Percentiles rank a stretch among this genome's conserved stretches.
Evolutionary conservation across 495 filamentous ascomycete genomes (phyloP).

Genomic region (Monascus purpureus): DNA sequence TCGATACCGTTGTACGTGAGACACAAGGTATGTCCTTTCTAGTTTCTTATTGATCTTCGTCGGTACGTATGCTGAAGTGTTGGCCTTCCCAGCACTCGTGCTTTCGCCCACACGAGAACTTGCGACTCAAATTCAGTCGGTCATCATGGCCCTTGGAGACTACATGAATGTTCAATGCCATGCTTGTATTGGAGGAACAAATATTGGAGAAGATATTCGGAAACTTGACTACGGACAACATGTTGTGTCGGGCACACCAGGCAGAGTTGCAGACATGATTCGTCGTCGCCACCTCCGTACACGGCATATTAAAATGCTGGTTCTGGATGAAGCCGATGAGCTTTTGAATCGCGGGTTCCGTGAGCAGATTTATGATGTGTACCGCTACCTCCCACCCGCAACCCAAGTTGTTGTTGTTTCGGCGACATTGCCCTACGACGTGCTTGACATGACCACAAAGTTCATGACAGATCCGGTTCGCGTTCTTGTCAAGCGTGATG

Average conservation of each 20-base stretch:
- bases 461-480: constrained; percentile 99
- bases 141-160: constrained; percentile 92
- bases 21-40: constrained; percentile 47
- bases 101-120: constrained; percentile 97
- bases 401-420: constrained; percentile 98
- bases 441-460: constrained; percentile 97
- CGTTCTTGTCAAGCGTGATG: constrained; percentile 98
- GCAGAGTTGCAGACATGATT: constrained; percentile 98
- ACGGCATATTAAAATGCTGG: constrained; percentile 95
- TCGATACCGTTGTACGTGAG: constrained; percentile 70
- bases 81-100: constrained; percentile 52
- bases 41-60: constrained; percentile 1
- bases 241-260: constrained; percentile 90
- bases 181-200: constrained; percentile 95
- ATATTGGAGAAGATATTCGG: constrained; percentile 92
- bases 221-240: constrained; percentile 95
- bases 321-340: constrained; percentile 96
- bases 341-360: constrained; percentile 84
- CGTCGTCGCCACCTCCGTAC: constrained; percentile 88
- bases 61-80: constrained; percentile 6
- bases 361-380: constrained; percentile 99
- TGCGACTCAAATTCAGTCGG: constrained; percentile 94
- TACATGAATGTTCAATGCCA: constrained; percentile 99
- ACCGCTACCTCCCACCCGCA: constrained; percentile 86
- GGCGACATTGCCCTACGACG: constrained; percentile 93